Percentiles rank a stretch among this genome's conserved stretches.
Conservation (phyloP, 495 filamentous ascomycete genomes). For the Trichoderma erinaceum region DNA sequence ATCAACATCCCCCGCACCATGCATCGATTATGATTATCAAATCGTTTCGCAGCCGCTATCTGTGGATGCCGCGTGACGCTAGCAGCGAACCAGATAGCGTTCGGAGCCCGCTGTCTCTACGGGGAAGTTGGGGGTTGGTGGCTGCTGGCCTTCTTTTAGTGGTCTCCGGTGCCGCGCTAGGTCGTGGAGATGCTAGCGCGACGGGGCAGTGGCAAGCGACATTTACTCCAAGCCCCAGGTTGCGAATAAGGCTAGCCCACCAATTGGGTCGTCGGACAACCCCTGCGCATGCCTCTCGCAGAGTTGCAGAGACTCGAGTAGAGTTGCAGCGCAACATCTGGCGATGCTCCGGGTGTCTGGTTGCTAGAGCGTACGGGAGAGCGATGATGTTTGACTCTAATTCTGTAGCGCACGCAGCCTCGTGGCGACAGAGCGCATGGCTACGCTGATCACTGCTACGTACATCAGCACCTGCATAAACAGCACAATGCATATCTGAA, state of each 20-base stretch:
- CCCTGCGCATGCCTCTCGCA: background rate
- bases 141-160: background rate
- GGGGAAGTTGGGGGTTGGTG: constrained; percentile 8
- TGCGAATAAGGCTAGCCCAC: background rate
- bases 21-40: constrained; percentile 3
- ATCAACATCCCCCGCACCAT: background rate
- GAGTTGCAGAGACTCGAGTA: background rate
- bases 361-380: background rate
- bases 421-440: background rate
- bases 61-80: constrained; percentile 10
- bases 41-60: constrained; percentile 11
- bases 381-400: background rate
- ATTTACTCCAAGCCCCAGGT: background rate
- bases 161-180: background rate
- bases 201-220: background rate
- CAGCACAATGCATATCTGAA: no score
- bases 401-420: background rate
- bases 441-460: background rate
- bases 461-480: background rate
- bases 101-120: background rate
- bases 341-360: background rate
- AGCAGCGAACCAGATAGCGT: background rate
- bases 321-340: background rate
- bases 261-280: background rate
- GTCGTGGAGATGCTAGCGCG: background rate